Conservation (phyloP, 345 rosid species). For the Anacardium occidentale region DNA sequence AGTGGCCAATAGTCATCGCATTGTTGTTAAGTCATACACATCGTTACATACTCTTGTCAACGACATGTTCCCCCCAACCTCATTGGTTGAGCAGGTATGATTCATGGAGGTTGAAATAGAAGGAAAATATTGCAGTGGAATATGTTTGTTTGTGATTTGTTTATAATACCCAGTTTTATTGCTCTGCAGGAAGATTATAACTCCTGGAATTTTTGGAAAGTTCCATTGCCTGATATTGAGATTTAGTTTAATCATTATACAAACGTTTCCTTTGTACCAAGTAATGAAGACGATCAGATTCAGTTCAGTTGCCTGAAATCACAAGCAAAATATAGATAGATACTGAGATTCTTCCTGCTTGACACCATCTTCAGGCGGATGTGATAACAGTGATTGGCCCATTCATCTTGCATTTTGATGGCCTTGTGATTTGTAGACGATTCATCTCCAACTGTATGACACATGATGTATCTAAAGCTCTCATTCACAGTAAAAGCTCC, state of each 20-base stretch:
- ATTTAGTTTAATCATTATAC: conserved; percentile 17
- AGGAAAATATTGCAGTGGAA: background rate
- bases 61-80: conserved; percentile 91
- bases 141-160: background rate
- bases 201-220: conserved; percentile 82
- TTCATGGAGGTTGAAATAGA: background rate
- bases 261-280: conserved; percentile 3
- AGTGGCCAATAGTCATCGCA: conserved; percentile 79
- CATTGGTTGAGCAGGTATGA: conserved; percentile 71
- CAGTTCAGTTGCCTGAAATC: background rate
- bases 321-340: conserved; percentile 7
- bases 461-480: background rate
- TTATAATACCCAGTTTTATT: background rate
- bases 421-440: conserved; percentile 12
- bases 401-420: background rate
- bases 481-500: background rate
- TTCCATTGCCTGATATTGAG: conserved; percentile 60
- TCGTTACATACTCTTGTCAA: conserved; percentile 84
- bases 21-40: conserved; percentile 74
- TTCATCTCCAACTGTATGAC: conserved; percentile 10
- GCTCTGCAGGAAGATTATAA: conserved; percentile 76
- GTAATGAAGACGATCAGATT: background rate
- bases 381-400: background rate
- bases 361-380: conserved; percentile 9
- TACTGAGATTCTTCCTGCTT: conserved; percentile 11